These are phyloP conservation scores for Nigrospora osmanthi DNA, from an alignment of 2,329 filamentous ascomycete species.

Conservation along the genomic window DNA sequence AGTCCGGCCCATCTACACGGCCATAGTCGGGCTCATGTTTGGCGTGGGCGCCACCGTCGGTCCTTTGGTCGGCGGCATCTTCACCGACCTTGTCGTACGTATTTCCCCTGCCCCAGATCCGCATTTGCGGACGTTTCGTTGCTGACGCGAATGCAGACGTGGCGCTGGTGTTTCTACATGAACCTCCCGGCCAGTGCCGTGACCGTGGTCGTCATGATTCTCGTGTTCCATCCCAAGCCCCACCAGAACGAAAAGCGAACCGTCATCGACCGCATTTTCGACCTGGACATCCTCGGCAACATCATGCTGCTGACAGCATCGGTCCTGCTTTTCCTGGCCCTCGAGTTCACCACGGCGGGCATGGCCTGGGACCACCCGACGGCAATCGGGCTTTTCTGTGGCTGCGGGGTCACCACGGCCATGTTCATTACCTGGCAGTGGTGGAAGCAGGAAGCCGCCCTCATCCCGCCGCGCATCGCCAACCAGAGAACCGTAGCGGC, in stretches of 20 bases:
- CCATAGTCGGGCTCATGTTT: constrained; percentile 23
- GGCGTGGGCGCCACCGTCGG: constrained; percentile 24
- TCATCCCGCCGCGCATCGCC: constrained; percentile 34
- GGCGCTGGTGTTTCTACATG: constrained; percentile 35
- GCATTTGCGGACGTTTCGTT: constrained; percentile 3
- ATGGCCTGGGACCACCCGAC: constrained; percentile 33
- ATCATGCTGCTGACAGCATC: constrained; percentile 33
- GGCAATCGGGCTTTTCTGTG: constrained; percentile 30
- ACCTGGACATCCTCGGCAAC: constrained; percentile 30
- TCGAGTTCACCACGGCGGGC: constrained; percentile 36
- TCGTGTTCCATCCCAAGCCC: constrained; percentile 18
- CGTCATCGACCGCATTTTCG: constrained; percentile 15
- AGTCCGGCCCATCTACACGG: constrained; percentile 21
- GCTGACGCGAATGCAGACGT: constrained; percentile 14
- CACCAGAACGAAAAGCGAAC: constrained; percentile 7
- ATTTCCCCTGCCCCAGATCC: no score
- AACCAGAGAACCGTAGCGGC: constrained; percentile 32
- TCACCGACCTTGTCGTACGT: constrained; percentile 25
- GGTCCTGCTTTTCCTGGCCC: constrained; percentile 37
- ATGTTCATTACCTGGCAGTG: constrained; percentile 26
- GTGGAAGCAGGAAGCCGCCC: constrained; percentile 29
- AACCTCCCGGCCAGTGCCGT: constrained; percentile 30
- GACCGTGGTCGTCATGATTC: constrained; percentile 18
- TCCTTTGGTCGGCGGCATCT: constrained; percentile 26
- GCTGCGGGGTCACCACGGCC: constrained; percentile 13